Evolutionary conservation across 1,284 basidiomycete species (phyloP), one percentile per base, ranked within the genome.

Genomic region (Tilletia indica): DNA sequence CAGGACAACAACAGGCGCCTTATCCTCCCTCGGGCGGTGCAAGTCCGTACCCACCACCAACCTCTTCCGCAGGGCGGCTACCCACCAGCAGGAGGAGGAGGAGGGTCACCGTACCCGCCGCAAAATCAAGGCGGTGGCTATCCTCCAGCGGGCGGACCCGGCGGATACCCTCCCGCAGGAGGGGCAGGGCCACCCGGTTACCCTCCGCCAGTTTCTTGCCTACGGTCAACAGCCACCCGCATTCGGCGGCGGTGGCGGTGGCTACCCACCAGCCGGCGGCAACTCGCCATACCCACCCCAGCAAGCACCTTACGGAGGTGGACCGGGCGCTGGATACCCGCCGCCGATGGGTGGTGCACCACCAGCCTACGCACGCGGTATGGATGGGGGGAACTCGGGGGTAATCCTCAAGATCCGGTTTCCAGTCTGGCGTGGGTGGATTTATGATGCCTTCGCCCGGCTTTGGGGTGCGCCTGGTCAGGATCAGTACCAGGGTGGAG

Each of bases 11-110:
- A 61, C 66, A 31, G 38, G 71, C 76, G 0, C 72, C 74, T 12
- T 71, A 72, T 19, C 70, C 61, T 0, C 39, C 70, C 38, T 72
- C 73, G 42, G 56, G 4, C 0, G 71, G 71, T 2, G 61, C 73
- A 61, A 67, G 64, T 12, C 73, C 73, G 0, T 77, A 77, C 36
- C 58, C 61, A 8, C 76, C 74, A 51, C 72, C 72, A 47, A 31
- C 25, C 25, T 31, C 25, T 31, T 71, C 73, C 73, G 12, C 68
- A 48, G 51, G 51, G 51, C 51, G 51, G 51, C 51, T 54, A 54
- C 51, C 51, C 51, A 54, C 51, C 51, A 19, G 16, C 51, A n/a
- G 51, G 51, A 54, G 42, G 42, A 8, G 56, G 2, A 1, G 71
- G 71, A 11, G 67, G 71, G 49, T 56, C 56, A 6, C 73, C 73